Percentiles rank a stretch among this genome's conserved stretches.
These are phyloP conservation scores for Torrubiella hemipterigena DNA, from an alignment of 2,329 filamentous ascomycete species.

Conservation along the genomic window DNA sequence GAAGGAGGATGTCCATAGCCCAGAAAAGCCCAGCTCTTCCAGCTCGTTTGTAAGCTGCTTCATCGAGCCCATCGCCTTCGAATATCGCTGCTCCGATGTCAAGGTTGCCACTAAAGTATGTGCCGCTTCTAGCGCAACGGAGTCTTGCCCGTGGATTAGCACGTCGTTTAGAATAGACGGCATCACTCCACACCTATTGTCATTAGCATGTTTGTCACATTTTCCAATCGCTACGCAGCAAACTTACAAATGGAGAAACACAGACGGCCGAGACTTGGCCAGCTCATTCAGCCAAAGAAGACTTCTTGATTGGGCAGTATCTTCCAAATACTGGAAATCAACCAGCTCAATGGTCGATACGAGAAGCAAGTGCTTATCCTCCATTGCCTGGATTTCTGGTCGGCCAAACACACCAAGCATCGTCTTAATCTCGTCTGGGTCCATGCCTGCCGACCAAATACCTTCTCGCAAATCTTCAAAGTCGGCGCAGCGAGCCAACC, in stretches of 20 bases:
- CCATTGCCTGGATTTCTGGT: conserved; percentile 29
- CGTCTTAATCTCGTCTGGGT: conserved; percentile 22
- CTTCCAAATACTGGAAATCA: conserved; percentile 54
- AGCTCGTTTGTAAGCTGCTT: conserved; percentile 39
- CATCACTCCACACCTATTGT: conserved; percentile 39
- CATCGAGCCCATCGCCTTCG: conserved; percentile 32
- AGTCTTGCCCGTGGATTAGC: conserved; percentile 50
- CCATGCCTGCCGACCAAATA: conserved; percentile 47
- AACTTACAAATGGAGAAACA: conserved; percentile 47
- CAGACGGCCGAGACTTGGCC: conserved; percentile 39
- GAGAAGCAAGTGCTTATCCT: conserved; percentile 50
- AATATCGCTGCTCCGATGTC: conserved; percentile 40
- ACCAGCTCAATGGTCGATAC: conserved; percentile 52
- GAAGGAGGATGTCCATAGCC: conserved; percentile 47
- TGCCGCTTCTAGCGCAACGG: conserved; percentile 45
- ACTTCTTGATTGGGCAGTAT: conserved; percentile 46
- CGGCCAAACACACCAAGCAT: conserved; percentile 13
- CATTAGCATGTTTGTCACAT: conserved; percentile 9
- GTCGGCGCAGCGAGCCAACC: conserved; percentile 43
- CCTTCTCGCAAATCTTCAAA: conserved; percentile 50
- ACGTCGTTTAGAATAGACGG: conserved; percentile 48
- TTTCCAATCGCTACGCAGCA: no score
- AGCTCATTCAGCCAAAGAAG: conserved; percentile 49
- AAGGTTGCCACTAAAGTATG: conserved; percentile 48
- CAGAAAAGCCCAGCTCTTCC: conserved; percentile 49